Conservation (phyloP, 352 stramenopile genomes). For the Peronospora destructor region DNA sequence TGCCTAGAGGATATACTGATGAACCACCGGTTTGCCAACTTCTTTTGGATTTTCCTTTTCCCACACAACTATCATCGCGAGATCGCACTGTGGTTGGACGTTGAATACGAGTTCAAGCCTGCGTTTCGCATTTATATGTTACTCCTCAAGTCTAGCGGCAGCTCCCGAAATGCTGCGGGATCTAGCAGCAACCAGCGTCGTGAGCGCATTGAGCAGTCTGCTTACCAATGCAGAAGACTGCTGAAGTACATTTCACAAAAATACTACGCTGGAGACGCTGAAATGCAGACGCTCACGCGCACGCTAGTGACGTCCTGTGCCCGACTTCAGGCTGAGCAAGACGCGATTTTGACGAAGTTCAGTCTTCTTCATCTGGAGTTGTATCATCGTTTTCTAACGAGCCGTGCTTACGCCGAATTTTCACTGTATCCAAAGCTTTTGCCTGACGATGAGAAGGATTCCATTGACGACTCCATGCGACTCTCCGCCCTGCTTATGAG, state of each 20-base stretch:
- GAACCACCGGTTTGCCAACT: constrained; percentile 84
- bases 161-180: constrained; percentile 11
- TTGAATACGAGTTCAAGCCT: constrained; percentile 86
- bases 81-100: constrained; percentile 78
- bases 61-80: constrained; percentile 85
- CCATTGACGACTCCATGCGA: constrained; percentile 64
- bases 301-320: constrained; percentile 62
- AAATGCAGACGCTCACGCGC: constrained; percentile 64
- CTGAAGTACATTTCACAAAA: constrained; percentile 83
- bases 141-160: constrained; percentile 47
- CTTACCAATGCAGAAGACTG: constrained; percentile 56
- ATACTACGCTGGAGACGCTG: constrained; percentile 70
- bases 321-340: constrained; percentile 69
- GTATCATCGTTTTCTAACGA: constrained; percentile 82
- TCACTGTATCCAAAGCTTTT: constrained; percentile 61
- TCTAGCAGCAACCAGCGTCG: constrained; percentile 32
- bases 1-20: constrained; percentile 80
- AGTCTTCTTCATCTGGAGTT: constrained; percentile 80
- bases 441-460: constrained; percentile 44
- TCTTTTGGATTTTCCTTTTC: constrained; percentile 87
- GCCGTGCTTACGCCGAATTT: constrained; percentile 78
- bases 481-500: constrained; percentile 66
- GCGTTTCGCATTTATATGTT: constrained; percentile 64
- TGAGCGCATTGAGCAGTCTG: constrained; percentile 54
- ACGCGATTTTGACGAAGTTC: constrained; percentile 78